Conservation (phyloP, 2,329 filamentous ascomycete genomes). For the Sporothrix inflata region DNA sequence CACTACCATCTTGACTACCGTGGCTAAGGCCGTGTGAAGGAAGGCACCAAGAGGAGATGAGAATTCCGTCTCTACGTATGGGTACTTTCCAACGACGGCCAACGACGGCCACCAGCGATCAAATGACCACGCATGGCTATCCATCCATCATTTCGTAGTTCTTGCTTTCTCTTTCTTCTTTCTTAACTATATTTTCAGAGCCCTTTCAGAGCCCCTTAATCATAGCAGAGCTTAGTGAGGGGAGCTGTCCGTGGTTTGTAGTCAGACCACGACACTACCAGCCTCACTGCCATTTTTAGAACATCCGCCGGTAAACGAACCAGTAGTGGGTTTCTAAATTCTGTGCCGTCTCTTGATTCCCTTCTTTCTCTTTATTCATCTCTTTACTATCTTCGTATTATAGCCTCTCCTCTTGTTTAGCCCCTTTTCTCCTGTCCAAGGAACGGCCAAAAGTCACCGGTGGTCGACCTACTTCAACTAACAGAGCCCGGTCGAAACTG, state of each 20-base stretch:
- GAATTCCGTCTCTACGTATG: not conserved
- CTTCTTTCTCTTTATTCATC: too few relatives aligned
- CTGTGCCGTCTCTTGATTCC: too few relatives aligned
- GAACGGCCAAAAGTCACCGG: not conserved
- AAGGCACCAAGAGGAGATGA: not conserved
- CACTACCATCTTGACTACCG: not conserved
- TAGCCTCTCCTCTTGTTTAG: too few relatives aligned
- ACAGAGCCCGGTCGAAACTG: not conserved
- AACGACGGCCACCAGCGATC: not conserved
- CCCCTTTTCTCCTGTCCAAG: not conserved
- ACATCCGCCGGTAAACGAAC: too few relatives aligned
- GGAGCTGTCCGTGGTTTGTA: not conserved
- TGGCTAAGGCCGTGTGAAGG: not conserved
- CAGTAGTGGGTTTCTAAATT: too few relatives aligned
- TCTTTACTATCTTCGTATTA: too few relatives aligned
- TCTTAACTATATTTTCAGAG: not conserved
- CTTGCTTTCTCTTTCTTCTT: not conserved
- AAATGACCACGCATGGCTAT: not conserved
- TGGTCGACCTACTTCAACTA: not conserved
- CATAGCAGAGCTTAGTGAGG: not conserved
- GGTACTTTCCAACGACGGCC: not conserved
- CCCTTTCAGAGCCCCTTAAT: not conserved
- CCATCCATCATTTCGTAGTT: not conserved
- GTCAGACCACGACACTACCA: conserved; percentile 11
- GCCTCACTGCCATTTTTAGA: not conserved